These are phyloP conservation scores for Microcyclosporella mali DNA, from an alignment of 2,329 filamentous ascomycete species.

Conservation along the genomic window DNA sequence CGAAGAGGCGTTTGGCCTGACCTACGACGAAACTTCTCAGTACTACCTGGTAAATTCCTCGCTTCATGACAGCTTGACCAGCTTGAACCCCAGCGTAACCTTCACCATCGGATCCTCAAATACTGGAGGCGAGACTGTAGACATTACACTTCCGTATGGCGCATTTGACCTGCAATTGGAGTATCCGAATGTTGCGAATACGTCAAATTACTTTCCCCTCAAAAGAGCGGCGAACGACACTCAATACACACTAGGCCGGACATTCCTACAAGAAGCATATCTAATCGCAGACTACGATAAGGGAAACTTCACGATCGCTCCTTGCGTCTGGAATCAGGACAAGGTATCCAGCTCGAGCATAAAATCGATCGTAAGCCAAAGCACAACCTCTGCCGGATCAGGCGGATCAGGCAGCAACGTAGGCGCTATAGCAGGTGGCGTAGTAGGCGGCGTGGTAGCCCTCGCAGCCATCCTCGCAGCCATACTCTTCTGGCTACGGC, in stretches of 20 bases:
- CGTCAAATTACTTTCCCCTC: slow-evolving; percentile 32
- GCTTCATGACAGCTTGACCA: slow-evolving; percentile 23
- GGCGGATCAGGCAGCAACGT: slow-evolving; percentile 22
- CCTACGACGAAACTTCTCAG: slow-evolving; percentile 24
- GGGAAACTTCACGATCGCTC: slow-evolving; percentile 33
- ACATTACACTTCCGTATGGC: slow-evolving; percentile 33
- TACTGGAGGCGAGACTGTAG: slow-evolving; percentile 23
- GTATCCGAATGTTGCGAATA: slow-evolving; percentile 27
- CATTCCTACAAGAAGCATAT: slow-evolving; percentile 37
- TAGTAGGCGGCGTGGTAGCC: slow-evolving; percentile 28
- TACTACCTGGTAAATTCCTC: slow-evolving; percentile 33
- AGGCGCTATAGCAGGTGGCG: slow-evolving; percentile 32
- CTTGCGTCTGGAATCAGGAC: slow-evolving; percentile 28
- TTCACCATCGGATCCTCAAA: slow-evolving; percentile 28
- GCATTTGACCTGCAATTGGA: slow-evolving; percentile 31
- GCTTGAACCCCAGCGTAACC: slow-evolving; percentile 28
- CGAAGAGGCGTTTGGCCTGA: slow-evolving; percentile 32
- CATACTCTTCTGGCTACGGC: slow-evolving; percentile 26
- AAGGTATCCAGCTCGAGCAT: slow-evolving; percentile 22
- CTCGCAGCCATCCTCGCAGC: slow-evolving; percentile 23
- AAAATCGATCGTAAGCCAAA: slow-evolving; percentile 26
- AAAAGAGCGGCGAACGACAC: slow-evolving; percentile 29
- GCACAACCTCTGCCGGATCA: slow-evolving; percentile 14
- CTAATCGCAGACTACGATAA: slow-evolving; percentile 34
- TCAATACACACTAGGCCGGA: slow-evolving; percentile 34